Percentiles rank a stretch among this genome's conserved stretches.
Evolutionary conservation across 2,329 filamentous ascomycete genomes (phyloP).

Genomic region (Aspergillus sp.): DNA sequence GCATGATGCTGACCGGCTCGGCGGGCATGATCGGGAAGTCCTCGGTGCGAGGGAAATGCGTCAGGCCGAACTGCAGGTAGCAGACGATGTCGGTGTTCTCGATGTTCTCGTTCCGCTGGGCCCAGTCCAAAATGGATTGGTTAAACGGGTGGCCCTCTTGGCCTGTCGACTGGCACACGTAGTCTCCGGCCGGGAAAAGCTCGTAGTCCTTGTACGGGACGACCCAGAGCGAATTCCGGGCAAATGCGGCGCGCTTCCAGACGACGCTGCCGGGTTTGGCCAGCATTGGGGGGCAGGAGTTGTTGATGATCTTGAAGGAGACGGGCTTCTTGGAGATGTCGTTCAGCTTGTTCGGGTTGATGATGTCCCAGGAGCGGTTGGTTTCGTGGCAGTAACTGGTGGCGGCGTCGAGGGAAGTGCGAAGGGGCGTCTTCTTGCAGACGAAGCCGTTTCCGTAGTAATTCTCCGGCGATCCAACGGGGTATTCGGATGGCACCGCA

Average conservation of each 20-base stretch:
- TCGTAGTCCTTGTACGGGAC: conserved; percentile 50
- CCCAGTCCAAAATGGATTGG: conserved; percentile 34
- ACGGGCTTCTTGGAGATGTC: conserved; percentile 9
- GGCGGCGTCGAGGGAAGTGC: conserved; percentile 23
- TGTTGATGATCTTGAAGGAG: conserved; percentile 20
- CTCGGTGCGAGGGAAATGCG: conserved; percentile 42
- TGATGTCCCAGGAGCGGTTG: neutral
- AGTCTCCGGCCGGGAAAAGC: conserved; percentile 51
- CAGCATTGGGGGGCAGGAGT: conserved; percentile 27
- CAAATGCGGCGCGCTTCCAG: conserved; percentile 51
- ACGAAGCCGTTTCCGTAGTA: conserved; percentile 56
- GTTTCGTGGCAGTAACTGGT: neutral
- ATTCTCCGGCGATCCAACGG: conserved; percentile 42
- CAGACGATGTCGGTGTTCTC: conserved; percentile 49
- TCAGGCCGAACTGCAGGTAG: conserved; percentile 50
- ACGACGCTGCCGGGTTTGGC: conserved; percentile 45
- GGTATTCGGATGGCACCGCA: conserved; percentile 32
- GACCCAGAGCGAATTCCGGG: conserved; percentile 51
- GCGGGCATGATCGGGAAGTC: conserved; percentile 53
- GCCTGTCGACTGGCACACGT: conserved; percentile 50
- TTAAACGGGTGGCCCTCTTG: conserved; percentile 30
- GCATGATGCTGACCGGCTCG: conserved; percentile 48
- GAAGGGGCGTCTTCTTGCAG: conserved; percentile 37
- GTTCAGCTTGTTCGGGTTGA: neutral
- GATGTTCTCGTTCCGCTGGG: conserved; percentile 41